Conservation (phyloP, 2,329 filamentous ascomycete species). For the Truncatella angustata region DNA sequence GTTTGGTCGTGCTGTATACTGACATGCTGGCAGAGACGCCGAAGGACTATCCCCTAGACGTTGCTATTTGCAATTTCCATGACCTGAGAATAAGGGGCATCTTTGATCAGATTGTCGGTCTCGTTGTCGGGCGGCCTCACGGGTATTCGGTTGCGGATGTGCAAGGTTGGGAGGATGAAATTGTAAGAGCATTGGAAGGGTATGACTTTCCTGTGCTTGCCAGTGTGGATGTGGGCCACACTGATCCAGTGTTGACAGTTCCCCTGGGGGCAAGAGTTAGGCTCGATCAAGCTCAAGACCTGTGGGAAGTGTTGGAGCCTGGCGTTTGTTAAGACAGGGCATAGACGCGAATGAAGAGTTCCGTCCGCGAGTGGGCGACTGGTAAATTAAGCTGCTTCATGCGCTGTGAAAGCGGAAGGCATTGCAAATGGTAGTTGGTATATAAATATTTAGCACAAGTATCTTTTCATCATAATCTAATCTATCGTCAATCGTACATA, state of each 20-base stretch:
- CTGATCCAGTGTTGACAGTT: neutral
- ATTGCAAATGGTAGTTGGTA: too few relatives aligned
- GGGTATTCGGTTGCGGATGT: neutral
- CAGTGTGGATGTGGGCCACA: neutral
- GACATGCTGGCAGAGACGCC: neutral
- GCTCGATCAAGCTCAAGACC: neutral
- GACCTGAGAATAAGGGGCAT: neutral
- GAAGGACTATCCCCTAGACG: neutral
- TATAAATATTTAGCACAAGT: too few relatives aligned
- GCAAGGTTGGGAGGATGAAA: neutral
- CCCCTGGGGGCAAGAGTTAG: neutral
- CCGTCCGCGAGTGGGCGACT: too few relatives aligned
- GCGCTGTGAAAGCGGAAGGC: too few relatives aligned
- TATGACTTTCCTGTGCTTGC: neutral
- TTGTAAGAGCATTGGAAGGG: neutral
- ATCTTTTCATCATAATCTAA: too few relatives aligned
- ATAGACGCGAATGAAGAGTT: too few relatives aligned
- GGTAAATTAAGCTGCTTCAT: too few relatives aligned
- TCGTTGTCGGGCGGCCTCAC: neutral
- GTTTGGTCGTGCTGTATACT: neutral
- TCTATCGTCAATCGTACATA: too few relatives aligned
- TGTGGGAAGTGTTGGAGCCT: constrained; percentile 1
- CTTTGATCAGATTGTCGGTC: neutral
- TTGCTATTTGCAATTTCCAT: neutral
- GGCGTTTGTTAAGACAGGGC: too few relatives aligned